These are phyloP conservation scores for Kuraishia ogatae DNA, from an alignment of 805 yeast genomes.

Conservation along the genomic window DNA sequence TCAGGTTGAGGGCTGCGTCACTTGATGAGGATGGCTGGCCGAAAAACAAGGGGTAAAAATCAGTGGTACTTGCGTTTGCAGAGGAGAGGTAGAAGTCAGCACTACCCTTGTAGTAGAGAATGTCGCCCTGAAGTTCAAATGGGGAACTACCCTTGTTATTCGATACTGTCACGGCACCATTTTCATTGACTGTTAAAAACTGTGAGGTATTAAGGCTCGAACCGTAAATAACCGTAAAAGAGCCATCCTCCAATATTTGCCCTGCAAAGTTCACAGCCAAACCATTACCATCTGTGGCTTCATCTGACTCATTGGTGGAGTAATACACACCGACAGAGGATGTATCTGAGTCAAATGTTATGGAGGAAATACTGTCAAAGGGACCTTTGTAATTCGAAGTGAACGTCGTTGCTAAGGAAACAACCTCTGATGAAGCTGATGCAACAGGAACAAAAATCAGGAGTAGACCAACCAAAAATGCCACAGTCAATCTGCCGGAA, in stretches of 20 bases:
- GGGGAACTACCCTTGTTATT: neutral
- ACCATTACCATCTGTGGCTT: neutral
- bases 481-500: neutral
- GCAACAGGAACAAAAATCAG: neutral
- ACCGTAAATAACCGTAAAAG: neutral
- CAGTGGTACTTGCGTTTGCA: neutral
- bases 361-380: neutral
- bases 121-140: neutral
- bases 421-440: neutral
- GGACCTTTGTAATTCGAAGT: neutral
- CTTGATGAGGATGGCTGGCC: neutral
- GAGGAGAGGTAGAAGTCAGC: neutral
- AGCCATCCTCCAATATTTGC: neutral
- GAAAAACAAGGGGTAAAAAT: neutral
- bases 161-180: neutral
- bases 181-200: neutral
- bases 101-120: neutral
- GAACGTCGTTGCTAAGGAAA: constrained; percentile 4
- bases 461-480: neutral
- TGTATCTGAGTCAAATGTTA: neutral
- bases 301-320: neutral
- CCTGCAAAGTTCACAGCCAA: neutral
- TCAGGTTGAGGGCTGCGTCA: neutral
- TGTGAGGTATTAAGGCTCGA: neutral
- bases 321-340: neutral